Evolutionary conservation across 179 eudicot genomes (phyloP).

Genomic region (Pouteria campechiana): DNA sequence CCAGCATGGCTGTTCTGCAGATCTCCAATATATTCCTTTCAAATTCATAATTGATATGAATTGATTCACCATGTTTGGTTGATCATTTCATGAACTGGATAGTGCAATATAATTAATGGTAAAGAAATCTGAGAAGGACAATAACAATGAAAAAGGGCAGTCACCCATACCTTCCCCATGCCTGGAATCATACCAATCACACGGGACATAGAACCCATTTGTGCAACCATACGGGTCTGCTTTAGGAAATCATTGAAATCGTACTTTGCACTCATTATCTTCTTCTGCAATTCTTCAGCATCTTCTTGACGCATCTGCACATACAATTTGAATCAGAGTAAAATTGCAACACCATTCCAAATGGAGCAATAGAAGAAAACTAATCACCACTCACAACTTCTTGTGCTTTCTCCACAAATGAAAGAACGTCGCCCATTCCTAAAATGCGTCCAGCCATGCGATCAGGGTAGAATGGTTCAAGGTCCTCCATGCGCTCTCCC

Average conservation of each 20-base stretch:
- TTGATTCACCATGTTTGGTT: no score
- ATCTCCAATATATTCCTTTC: no score
- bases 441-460: constrained; percentile 98
- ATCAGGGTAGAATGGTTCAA: constrained; percentile 96
- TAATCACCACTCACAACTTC: constrained; percentile 72
- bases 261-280: constrained; percentile 92
- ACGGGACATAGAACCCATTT: constrained; percentile 96
- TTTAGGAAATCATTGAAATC: constrained; percentile 95
- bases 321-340: constrained; percentile 4
- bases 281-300: constrained; percentile 87
- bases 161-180: constrained; percentile 77
- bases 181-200: constrained; percentile 99
- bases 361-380: background rate
- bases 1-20: no score
- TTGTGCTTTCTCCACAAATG: constrained; percentile 96
- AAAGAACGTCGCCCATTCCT: constrained; percentile 98
- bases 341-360: constrained; percentile 3
- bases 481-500: constrained; percentile 98
- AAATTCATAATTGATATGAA: no score
- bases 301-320: constrained; percentile 90
- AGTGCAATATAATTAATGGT: no score
- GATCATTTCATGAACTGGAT: no score
- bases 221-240: constrained; percentile 96
- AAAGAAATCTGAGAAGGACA: background rate
- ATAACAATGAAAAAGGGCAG: background rate